Percentiles rank a stretch among this genome's conserved stretches.
Evolutionary conservation across 176 grass and related monocot species (phyloP).

Genomic region (Poa annua): DNA sequence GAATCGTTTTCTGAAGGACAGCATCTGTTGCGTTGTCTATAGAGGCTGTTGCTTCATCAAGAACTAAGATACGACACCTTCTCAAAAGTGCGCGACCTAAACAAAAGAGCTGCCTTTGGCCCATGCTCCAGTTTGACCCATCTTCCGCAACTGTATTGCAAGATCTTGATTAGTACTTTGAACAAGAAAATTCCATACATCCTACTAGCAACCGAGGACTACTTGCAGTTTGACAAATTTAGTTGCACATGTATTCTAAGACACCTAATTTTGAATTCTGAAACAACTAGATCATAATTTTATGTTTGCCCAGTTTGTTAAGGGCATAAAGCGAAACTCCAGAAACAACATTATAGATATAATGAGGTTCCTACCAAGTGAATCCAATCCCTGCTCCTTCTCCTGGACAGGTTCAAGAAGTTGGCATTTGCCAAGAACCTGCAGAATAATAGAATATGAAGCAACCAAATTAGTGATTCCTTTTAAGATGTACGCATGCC

Average conservation of each 20-base stretch:
- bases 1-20: conserved; percentile 87
- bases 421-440: conserved; percentile 95
- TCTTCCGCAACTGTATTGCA: conserved; percentile 15
- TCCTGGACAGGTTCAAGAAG: conserved; percentile 81
- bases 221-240: background rate
- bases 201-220: background rate
- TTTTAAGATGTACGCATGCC: background rate
- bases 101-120: conserved; percentile 28
- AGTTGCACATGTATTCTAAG: background rate
- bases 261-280: background rate
- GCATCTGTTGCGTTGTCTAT: conserved; percentile 22
- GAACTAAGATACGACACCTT: conserved; percentile 17
- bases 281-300: background rate
- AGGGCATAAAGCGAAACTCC: background rate
- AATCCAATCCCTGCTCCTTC: conserved; percentile 80
- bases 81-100: background rate
- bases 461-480: conserved; percentile 11
- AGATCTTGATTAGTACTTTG: too few relatives aligned
- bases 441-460: conserved; percentile 14
- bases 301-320: background rate
- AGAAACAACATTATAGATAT: background rate
- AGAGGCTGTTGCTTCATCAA: conserved; percentile 6
- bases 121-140: conserved; percentile 29
- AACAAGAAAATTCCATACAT: background rate
- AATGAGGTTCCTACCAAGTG: conserved; percentile 58